phyloP scores from a whole-genome alignment of 805 yeast genomes.

The Saccharomycopsis fermentans region DNA sequence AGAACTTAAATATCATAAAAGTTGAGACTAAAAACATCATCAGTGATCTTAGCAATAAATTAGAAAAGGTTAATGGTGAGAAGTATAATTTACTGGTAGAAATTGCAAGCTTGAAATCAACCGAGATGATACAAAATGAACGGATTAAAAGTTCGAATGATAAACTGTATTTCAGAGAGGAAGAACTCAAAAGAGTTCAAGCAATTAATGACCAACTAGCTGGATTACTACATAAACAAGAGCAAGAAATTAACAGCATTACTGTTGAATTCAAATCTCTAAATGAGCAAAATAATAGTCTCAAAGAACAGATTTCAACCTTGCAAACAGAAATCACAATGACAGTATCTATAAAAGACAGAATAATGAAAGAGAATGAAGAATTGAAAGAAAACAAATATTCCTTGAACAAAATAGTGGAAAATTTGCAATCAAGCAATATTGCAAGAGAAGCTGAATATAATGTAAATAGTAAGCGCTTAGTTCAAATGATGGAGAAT shows the following conservation, averaged over 20 bases:
- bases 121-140: constrained; percentile 43
- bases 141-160: constrained; percentile 34
- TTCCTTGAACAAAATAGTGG: constrained; percentile 44
- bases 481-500: constrained; percentile 38
- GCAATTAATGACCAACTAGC: constrained; percentile 32
- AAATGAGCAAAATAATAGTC: constrained; percentile 35
- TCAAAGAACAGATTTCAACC: constrained; percentile 37
- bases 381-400: constrained; percentile 48
- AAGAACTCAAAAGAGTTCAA: constrained; percentile 38
- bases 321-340: constrained; percentile 46
- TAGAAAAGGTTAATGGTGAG: constrained; percentile 30
- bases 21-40: constrained; percentile 35
- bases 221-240: constrained; percentile 36
- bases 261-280: constrained; percentile 47
- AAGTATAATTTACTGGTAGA: constrained; percentile 39
- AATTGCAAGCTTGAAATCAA: constrained; percentile 45
- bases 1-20: constrained; percentile 19
- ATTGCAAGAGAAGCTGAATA: constrained; percentile 45
- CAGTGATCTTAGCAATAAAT: constrained; percentile 39
- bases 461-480: constrained; percentile 39
- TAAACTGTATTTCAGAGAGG: constrained; percentile 30
- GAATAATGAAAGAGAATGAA: constrained; percentile 43
- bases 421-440: constrained; percentile 42
- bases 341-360: constrained; percentile 37
- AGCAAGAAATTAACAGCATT: constrained; percentile 35